Evolutionary conservation across 805 yeast genomes (phyloP), one percentile per base, ranked within the genome.

Genomic region (Teunomyces atbi): DNA sequence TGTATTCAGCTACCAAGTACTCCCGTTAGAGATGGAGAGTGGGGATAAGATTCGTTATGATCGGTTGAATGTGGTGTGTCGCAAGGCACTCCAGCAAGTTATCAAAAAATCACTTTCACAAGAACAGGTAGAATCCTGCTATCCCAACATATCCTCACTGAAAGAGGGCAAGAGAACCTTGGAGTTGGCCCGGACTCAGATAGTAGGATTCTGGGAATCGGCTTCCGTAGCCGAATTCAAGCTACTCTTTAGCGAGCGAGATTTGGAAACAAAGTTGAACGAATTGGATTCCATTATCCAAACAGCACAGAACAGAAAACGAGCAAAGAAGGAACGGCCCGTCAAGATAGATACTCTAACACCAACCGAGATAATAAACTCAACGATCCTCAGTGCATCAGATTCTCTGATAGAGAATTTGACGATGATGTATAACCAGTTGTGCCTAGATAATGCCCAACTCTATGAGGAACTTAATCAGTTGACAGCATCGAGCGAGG

Each of bases 71-170:
- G 71, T 76, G 45, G 81, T 81, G 5, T 73, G 79, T 44, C 65
- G 69, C 21, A 72, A 78, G 47, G 85, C 87, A 0, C 65, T 83
- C 21, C 76, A 76, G 21, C 82, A 78, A 53, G 73, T 82, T 2
- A 71, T 80, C 32, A 63, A 61, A 36, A 75, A 72, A 51, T 69
- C 81, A 35, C 65, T 81, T 33, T 70, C 74, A 19, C 62, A 71
- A 46, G 84, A 81, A 11, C 78, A 78, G 49, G 59, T 82, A 19
- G 62, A 68, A 42, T 57, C 73, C 16, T 82, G 86, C 56, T 83
- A 78, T 56, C 87, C 87, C 2, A 61, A 65, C 5, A 70, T 80
- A 36, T 71, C 83, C 2, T 45, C 57, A n/a, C 62, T 74, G 12
- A 67, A 64, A n/a, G 72, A 68, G 19, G 84, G 83, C 3, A 60